Conservation (phyloP, 2,329 filamentous ascomycete genomes). For the Arthrinium phaeospermum region DNA sequence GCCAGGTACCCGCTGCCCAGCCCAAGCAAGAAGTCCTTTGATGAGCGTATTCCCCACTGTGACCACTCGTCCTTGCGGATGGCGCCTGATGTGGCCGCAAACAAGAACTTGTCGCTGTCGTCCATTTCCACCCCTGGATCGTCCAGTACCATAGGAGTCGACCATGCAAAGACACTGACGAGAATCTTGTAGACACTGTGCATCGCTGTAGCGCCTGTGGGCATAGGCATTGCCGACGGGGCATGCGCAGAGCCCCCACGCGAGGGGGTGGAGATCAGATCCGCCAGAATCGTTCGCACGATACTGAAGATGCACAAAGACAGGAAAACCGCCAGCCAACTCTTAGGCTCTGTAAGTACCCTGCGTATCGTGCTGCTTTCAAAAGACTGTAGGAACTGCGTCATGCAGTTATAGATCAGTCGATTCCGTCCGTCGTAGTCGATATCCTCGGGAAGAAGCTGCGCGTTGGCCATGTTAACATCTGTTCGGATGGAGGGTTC, state of each 20-base stretch:
- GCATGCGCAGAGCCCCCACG: slow-evolving; percentile 33
- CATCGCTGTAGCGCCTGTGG: slow-evolving; percentile 42
- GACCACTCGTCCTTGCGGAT: slow-evolving; percentile 55
- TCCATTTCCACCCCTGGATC: slow-evolving; percentile 46
- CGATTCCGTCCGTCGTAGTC: slow-evolving; percentile 54
- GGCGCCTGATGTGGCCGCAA: slow-evolving; percentile 50
- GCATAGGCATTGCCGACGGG: slow-evolving; percentile 33
- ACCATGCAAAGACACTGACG: slow-evolving; percentile 54
- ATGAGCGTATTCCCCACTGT: slow-evolving; percentile 51
- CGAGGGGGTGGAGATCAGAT: slow-evolving; percentile 46
- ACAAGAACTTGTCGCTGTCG: slow-evolving; percentile 51
- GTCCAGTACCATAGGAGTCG: slow-evolving; percentile 52
- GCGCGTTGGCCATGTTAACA: slow-evolving; percentile 39
- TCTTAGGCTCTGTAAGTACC: slow-evolving; percentile 45
- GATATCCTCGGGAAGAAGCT: slow-evolving; percentile 46
- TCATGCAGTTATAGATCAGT: slow-evolving; percentile 55
- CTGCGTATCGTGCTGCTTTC: slow-evolving; percentile 51
- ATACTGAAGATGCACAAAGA: slow-evolving; percentile 65
- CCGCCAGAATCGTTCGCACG: slow-evolving; percentile 56
- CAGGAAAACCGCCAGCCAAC: slow-evolving; percentile 58
- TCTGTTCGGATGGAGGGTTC: slow-evolving; percentile 51
- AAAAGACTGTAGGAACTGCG: slow-evolving; percentile 58
- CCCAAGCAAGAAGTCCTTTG: slow-evolving; percentile 55
- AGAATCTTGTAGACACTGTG: slow-evolving; percentile 58
- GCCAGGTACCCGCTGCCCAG: slow-evolving; percentile 51